Evolutionary conservation across 257 asterid species (phyloP).

Genomic region (Petunia axillaris): DNA sequence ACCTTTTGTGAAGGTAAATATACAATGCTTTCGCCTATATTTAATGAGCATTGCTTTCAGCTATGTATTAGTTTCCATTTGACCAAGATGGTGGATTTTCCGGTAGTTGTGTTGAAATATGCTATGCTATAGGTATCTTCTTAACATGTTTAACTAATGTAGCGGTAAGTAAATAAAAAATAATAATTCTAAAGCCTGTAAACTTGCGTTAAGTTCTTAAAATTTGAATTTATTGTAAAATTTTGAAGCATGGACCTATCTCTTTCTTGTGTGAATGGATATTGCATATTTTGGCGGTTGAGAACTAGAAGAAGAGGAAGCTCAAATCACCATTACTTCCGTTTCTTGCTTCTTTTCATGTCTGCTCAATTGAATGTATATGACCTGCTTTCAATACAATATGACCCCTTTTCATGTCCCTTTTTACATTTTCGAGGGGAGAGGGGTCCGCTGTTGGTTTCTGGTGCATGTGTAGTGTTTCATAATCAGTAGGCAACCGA

Average conservation of each 20-base stretch:
- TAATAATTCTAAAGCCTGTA: background rate
- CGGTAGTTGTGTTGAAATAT: background rate
- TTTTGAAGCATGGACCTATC: background rate
- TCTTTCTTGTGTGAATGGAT: background rate
- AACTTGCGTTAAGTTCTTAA: background rate
- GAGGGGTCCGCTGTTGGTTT: background rate
- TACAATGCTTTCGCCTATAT: background rate
- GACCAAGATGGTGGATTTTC: background rate
- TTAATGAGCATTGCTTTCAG: background rate
- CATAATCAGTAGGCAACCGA: background rate
- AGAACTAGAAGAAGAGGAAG: too few relatives aligned
- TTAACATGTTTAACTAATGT: background rate
- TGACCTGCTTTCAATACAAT: background rate
- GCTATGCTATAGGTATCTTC: background rate
- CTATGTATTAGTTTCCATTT: background rate
- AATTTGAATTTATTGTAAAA: background rate
- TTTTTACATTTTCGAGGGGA: background rate
- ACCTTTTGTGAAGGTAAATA: slow-evolving; percentile 58
- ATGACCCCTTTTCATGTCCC: background rate
- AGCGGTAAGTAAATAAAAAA: background rate
- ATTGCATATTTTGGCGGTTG: background rate
- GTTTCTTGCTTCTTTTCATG: background rate
- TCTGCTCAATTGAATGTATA: background rate
- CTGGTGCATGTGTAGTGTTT: background rate
- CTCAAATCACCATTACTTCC: too few relatives aligned